phyloP scores from a whole-genome alignment of 441 rosid genomes.

The Populus hybrid region DNA sequence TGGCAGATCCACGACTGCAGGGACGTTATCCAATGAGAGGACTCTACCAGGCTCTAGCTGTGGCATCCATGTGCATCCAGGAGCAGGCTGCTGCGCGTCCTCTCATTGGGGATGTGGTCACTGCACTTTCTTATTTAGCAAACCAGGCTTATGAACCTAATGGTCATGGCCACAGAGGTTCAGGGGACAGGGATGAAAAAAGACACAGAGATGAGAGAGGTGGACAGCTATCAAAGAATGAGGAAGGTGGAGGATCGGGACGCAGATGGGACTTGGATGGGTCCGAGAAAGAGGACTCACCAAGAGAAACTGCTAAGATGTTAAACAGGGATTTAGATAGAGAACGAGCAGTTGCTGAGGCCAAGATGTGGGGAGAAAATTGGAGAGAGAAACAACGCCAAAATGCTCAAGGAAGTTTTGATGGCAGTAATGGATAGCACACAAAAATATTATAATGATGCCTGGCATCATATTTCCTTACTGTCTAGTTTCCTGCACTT shows the following conservation, averaged over 20 bases:
- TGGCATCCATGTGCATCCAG: constrained; percentile 97
- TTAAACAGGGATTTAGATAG: constrained; percentile 71
- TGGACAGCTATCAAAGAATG: constrained; percentile 49
- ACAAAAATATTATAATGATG: not conserved
- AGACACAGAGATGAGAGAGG: constrained; percentile 62
- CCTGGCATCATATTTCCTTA: constrained; percentile 1
- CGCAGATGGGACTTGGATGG: constrained; percentile 72
- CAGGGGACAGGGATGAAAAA: constrained; percentile 49
- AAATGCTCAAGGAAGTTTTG: constrained; percentile 66
- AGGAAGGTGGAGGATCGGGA: constrained; percentile 62
- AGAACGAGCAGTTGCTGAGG: constrained; percentile 93
- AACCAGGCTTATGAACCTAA: constrained; percentile 75
- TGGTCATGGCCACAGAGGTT: constrained; percentile 34
- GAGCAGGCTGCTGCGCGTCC: constrained; percentile 97
- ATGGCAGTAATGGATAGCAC: constrained; percentile 51
- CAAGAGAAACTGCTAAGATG: constrained; percentile 63
- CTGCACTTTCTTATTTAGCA: constrained; percentile 88
- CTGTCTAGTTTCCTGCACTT: not conserved
- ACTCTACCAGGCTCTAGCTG: constrained; percentile 91
- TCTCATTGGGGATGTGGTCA: constrained; percentile 86
- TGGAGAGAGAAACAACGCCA: constrained; percentile 88
- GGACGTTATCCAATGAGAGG: constrained; percentile 85
- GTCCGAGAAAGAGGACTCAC: constrained; percentile 85
- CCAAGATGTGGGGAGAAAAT: constrained; percentile 98
- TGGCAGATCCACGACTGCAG: constrained; percentile 76